These are phyloP conservation scores for Penicillium fimorum DNA, from an alignment of 495 filamentous ascomycete species.

Conservation along the genomic window DNA sequence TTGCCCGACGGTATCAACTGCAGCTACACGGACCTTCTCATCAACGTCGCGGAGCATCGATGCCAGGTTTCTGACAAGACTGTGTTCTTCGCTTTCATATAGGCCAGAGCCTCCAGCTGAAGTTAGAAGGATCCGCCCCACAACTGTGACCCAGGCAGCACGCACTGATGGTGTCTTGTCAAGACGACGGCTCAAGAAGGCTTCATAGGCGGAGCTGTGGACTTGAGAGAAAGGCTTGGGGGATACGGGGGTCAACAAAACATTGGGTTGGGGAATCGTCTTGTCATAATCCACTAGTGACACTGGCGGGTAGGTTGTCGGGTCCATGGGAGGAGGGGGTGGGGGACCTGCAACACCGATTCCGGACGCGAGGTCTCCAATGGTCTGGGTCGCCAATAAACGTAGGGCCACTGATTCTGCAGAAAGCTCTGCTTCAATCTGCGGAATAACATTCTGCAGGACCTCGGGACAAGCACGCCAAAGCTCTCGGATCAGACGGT, in stretches of 20 bases:
- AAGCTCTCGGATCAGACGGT: conserved; percentile 83
- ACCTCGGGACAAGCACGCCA: conserved; percentile 91
- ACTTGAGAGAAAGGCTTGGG: conserved; percentile 80
- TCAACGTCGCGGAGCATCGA: conserved; percentile 84
- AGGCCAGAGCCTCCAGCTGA: conserved; percentile 85
- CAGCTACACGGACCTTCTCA: conserved; percentile 85
- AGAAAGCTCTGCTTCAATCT: conserved; percentile 87
- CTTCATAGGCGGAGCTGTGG: conserved; percentile 72
- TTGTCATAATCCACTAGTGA: conserved; percentile 59
- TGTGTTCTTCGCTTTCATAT: conserved; percentile 69
- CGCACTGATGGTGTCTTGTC: conserved; percentile 82
- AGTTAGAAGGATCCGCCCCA: conserved; percentile 78
- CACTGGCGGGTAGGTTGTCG: conserved; percentile 74
- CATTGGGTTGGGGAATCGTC: conserved; percentile 52
- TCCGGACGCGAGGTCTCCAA: conserved; percentile 90
- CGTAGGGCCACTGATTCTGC: conserved; percentile 86
- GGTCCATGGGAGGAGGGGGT: conserved; percentile 67
- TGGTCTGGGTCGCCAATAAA: conserved; percentile 82
- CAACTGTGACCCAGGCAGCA: conserved; percentile 77
- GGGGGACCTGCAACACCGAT: conserved; percentile 88
- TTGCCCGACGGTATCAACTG: conserved; percentile 73
- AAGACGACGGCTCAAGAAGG: conserved; percentile 75
- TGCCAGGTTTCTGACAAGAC: conserved; percentile 67
- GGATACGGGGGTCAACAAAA: conserved; percentile 74
- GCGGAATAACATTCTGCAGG: conserved; percentile 88